phyloP scores from a whole-genome alignment of 768 basidiomycete genomes.

The Xerocomus spinulosus region DNA sequence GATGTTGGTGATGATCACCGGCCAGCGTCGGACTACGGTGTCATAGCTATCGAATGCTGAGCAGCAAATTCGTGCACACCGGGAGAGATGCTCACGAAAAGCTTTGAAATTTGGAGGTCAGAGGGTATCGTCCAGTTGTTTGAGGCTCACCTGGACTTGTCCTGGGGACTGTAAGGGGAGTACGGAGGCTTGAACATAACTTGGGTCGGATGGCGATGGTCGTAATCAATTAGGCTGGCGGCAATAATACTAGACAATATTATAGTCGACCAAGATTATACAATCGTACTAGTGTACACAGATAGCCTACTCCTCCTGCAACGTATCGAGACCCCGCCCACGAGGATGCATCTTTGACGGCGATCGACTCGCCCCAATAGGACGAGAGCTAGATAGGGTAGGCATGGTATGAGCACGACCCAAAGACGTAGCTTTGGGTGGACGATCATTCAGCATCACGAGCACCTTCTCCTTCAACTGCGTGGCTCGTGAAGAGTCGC shows the following conservation, averaged over 20 bases:
- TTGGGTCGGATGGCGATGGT: no score
- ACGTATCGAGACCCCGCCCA: background rate
- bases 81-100: conserved; percentile 50
- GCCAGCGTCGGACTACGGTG: conserved; percentile 77
- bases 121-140: background rate
- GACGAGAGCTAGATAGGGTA: background rate
- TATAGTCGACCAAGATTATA: no score
- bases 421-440: background rate
- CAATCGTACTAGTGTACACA: no score
- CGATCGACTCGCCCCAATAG: background rate
- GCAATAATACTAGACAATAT: no score
- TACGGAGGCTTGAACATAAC: conserved; percentile 49
- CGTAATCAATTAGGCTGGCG: no score
- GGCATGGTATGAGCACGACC: conserved; percentile 20
- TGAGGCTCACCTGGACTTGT: conserved; percentile 51
- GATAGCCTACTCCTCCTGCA: background rate
- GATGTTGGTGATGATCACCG: conserved; percentile 74
- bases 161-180: conserved; percentile 71
- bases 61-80: background rate
- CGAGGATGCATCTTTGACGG: background rate
- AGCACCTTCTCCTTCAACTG: conserved; percentile 2
- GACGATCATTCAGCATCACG: background rate
- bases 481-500: background rate
- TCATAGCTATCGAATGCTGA: conserved; percentile 50
- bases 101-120: conserved; percentile 33